Conservation (phyloP, 306 rosid genomes). For the Lagenaria siceraria region DNA sequence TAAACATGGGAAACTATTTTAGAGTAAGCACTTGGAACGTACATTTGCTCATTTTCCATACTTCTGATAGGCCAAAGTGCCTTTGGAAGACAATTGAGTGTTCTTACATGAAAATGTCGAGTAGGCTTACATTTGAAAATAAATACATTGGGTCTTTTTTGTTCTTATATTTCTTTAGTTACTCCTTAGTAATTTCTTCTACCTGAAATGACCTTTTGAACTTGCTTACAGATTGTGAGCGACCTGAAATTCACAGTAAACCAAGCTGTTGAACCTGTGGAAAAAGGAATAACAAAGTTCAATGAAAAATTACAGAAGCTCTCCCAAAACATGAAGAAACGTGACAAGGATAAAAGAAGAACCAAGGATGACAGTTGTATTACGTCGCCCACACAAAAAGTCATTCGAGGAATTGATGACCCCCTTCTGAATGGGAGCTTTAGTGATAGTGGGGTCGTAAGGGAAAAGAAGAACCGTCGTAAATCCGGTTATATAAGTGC, state of each 20-base stretch:
- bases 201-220: background rate
- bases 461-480: slow-evolving; percentile 70
- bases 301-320: slow-evolving; percentile 64
- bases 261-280: slow-evolving; percentile 95
- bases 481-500: slow-evolving; percentile 71
- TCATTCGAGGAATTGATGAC: slow-evolving; percentile 93
- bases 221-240: slow-evolving; percentile 55
- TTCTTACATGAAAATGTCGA: background rate
- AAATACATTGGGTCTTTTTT: background rate
- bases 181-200: background rate
- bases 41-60: background rate
- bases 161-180: background rate
- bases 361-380: slow-evolving; percentile 79
- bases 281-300: slow-evolving; percentile 83
- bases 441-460: slow-evolving; percentile 60
- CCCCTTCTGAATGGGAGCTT: slow-evolving; percentile 77
- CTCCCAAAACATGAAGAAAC: slow-evolving; percentile 80
- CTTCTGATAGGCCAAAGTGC: background rate
- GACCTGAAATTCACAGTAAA: slow-evolving; percentile 87
- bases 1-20: background rate
- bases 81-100: background rate
- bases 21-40: background rate
- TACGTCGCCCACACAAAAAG: slow-evolving; percentile 39
- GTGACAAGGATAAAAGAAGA: slow-evolving; percentile 71
- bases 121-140: background rate